Conservation (phyloP, 2,329 filamentous ascomycete species). For the Cordyceps pruinosa region DNA sequence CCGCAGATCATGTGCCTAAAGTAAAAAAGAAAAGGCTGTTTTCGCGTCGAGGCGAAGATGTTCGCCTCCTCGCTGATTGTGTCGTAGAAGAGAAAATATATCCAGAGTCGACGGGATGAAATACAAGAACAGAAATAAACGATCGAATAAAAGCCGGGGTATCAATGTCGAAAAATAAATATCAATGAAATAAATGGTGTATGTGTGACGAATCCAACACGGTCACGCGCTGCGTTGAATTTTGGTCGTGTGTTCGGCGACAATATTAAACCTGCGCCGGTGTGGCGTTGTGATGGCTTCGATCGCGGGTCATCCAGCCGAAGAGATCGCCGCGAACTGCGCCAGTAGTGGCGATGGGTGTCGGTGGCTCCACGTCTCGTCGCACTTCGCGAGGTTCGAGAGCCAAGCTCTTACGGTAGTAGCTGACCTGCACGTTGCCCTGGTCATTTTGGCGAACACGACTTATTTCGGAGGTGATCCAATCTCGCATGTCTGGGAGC, state of each 20-base stretch:
- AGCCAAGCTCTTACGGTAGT: slow-evolving; percentile 76
- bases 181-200: slow-evolving; percentile 18
- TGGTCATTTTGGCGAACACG: slow-evolving; percentile 59
- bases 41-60: neutral
- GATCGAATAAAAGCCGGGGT: slow-evolving; percentile 12
- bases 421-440: slow-evolving; percentile 51
- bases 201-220: slow-evolving; percentile 5
- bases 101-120: slow-evolving; percentile 10
- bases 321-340: slow-evolving; percentile 37
- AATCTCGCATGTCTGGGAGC: slow-evolving; percentile 83
- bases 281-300: slow-evolving; percentile 25
- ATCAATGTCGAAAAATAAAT: slow-evolving; percentile 16
- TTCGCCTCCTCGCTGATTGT: neutral
- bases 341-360: slow-evolving; percentile 22
- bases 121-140: slow-evolving; percentile 10
- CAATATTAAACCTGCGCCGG: slow-evolving; percentile 16
- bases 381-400: slow-evolving; percentile 66
- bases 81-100: slow-evolving; percentile 11
- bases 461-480: slow-evolving; percentile 76
- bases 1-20: slow-evolving; percentile 7
- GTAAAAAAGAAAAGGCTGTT: neutral
- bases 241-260: neutral
- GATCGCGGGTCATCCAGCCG: slow-evolving; percentile 45
- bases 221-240: slow-evolving; percentile 2
- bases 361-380: slow-evolving; percentile 28